Conservation (phyloP, 306 rosid species). For the Cucurbita pepo region DNA sequence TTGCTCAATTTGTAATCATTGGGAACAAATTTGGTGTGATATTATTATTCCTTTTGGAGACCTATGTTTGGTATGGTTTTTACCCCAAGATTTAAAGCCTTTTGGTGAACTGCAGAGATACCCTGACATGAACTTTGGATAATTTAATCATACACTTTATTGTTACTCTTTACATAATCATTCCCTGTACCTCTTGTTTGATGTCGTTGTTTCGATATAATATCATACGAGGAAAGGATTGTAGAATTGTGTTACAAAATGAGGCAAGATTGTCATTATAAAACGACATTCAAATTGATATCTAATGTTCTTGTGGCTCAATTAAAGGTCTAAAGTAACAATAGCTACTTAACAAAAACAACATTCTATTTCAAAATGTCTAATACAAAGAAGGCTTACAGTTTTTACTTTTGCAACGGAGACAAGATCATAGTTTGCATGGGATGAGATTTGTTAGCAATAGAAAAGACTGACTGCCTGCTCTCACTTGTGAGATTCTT, state of each 20-base stretch:
- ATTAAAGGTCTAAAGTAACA: background rate
- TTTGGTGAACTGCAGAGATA: background rate
- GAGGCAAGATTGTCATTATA: background rate
- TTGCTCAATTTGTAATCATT: background rate
- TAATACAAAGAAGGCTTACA: background rate
- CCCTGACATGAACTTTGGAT: background rate
- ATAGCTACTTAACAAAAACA: background rate
- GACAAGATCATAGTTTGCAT: background rate
- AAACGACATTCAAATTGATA: background rate
- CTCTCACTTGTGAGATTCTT: constrained; percentile 29
- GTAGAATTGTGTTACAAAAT: background rate
- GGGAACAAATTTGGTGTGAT: constrained; percentile 1
- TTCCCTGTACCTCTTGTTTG: background rate
- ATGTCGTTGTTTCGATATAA: background rate
- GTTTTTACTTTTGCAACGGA: background rate
- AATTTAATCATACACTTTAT: background rate
- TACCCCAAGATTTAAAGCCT: background rate
- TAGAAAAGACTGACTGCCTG: background rate
- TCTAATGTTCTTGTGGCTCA: background rate
- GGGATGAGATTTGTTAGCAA: constrained; percentile 1
- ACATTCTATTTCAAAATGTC: background rate
- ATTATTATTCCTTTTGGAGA: background rate
- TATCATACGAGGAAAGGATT: background rate
- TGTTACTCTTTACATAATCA: background rate
- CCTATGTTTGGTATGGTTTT: background rate